Conservation (phyloP, 306 rosid genomes). For the Trichosanthes truncata region DNA sequence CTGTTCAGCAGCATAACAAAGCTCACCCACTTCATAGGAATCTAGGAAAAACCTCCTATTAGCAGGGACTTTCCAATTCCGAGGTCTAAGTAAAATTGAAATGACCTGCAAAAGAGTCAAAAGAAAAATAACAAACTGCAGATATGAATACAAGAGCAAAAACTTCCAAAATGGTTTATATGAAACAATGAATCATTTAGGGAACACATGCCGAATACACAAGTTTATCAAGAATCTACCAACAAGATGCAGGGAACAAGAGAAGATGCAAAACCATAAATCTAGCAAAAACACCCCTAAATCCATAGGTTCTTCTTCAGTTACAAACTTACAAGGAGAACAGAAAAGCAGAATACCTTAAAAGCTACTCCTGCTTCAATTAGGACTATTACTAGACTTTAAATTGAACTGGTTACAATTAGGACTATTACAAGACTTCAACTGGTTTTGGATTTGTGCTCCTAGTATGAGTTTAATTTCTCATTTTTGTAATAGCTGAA, state of each 20-base stretch:
- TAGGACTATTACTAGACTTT: neutral
- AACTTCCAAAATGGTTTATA: neutral
- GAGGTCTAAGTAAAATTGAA: conserved; percentile 75
- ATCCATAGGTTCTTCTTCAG: neutral
- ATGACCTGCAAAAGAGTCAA: conserved; percentile 46
- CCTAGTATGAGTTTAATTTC: neutral
- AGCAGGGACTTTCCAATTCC: conserved; percentile 94
- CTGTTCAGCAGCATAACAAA: conserved; percentile 98
- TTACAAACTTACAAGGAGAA: neutral
- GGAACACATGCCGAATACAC: neutral
- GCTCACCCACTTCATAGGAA: conserved; percentile 99
- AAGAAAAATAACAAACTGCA: conserved; percentile 4
- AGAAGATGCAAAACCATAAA: neutral
- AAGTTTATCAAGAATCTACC: neutral
- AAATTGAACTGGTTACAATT: too few relatives aligned
- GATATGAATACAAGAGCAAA: conserved; percentile 6
- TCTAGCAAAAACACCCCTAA: neutral
- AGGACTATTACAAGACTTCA: too few relatives aligned
- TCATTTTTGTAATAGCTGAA: neutral
- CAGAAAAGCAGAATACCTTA: neutral
- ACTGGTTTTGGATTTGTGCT: neutral
- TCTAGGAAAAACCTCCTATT: conserved; percentile 92
- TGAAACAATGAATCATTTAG: neutral
- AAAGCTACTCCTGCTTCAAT: neutral
- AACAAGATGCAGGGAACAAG: neutral